A percentile compares a stretch with the other conserved stretches of the same genome.
Conservation (phyloP, 108 stramenopile species). For the Skeletonema grethae region DNA sequence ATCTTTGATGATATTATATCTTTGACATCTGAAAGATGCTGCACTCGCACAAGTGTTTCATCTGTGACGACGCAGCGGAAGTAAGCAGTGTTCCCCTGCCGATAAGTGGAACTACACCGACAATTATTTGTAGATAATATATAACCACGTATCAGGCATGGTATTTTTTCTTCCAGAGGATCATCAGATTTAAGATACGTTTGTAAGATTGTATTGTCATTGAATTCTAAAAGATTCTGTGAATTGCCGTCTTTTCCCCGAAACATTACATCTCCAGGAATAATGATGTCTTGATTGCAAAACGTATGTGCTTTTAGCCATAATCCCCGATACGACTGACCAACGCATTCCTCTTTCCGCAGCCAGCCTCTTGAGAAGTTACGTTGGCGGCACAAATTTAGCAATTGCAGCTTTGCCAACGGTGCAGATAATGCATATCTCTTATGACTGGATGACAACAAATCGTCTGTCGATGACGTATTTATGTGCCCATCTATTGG, state of each 20-base stretch:
- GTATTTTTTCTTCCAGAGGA: constrained; percentile 39
- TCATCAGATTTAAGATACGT: constrained; percentile 43
- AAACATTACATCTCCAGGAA: constrained; percentile 22
- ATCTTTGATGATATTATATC: background rate
- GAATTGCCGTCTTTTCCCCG: constrained; percentile 17
- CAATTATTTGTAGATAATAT: constrained; percentile 26
- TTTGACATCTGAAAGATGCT: constrained; percentile 10
- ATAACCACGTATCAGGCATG: constrained; percentile 39
- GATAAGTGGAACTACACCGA: background rate
- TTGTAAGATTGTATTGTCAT: constrained; percentile 1
- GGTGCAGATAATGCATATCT: constrained; percentile 28
- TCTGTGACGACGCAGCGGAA: constrained; percentile 17
- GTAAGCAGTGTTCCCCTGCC: background rate
- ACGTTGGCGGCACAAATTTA: constrained; percentile 32
- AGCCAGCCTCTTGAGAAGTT: constrained; percentile 30
- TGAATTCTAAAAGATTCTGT: background rate
- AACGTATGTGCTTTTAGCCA: constrained; percentile 24
- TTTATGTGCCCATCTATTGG: constrained; percentile 2
- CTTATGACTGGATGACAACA: background rate
- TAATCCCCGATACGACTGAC: constrained; percentile 22
- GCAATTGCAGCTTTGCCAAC: constrained; percentile 43
- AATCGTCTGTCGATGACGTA: background rate
- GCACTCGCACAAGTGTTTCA: constrained; percentile 19
- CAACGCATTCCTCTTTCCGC: constrained; percentile 8
- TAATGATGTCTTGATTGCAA: constrained; percentile 14